Evolutionary conservation across 805 yeast species (phyloP), one percentile per base, ranked within the genome.

Genomic region (Cyberlindnera subsufficiens): DNA sequence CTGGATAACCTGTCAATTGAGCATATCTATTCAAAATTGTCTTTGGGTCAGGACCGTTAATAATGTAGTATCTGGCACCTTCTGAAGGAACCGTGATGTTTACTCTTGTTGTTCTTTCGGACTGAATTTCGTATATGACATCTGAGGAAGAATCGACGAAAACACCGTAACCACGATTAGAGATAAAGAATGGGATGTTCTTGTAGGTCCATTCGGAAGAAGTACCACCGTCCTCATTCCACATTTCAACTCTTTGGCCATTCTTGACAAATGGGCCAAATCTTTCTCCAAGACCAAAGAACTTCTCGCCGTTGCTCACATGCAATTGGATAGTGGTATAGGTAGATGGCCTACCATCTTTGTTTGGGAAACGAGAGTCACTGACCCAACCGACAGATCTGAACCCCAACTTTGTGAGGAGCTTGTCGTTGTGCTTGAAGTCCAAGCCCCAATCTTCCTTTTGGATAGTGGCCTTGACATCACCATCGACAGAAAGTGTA

Each of bases 161-260:
- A 18, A 52, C 54, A 48, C 56, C 56, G 30, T 52, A 52, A 1
- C 56, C 56, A 19, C 54, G 42, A 41, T 30, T 46, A 18, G 56
- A 52, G 30, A 52, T 50, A 37, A 43, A 50, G 42, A 52, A 52
- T 25, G 56, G 56, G 29, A 52, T 41, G 39, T 46, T 52, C 45
- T 52, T 52, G 37, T 52, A 52, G 14, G 56, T 42, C 45, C 38
- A 46, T 46, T 52, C 56, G 2, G 54, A 50, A 4, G 52, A 50
- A 8, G 56, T 52, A 33, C 56, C 56, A 40, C 56, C 56, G 31
- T 52, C 56, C 32, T 50, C 54, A 29, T 52, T 52, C 56, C 56
- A 52, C 43, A 45, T 47, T 42, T 52, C 52, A 5, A 52, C 56
- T 37, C 52, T 45, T 42, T 52, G 56, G 10, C 56, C 56, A 36